Evolutionary conservation across 306 rosid species (phyloP), one percentile per base, ranked within the genome.

Genomic region (Styphnolobium japonicum): DNA sequence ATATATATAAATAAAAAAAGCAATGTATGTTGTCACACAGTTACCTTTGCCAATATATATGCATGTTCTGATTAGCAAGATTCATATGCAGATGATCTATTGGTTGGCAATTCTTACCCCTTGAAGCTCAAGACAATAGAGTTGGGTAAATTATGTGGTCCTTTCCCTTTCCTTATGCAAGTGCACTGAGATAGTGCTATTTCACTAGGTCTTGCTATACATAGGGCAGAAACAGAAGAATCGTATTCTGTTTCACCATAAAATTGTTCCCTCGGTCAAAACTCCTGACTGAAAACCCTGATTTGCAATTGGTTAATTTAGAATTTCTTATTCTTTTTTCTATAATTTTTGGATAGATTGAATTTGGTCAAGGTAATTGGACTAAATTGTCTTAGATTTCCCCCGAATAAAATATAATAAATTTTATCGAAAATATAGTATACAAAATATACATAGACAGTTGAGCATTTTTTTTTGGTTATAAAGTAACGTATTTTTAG

Each of bases 181-280:
- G 80, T 77, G 88, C 80, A 71, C 25, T 15, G 23, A 51, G 29
- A 43, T 76, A 55, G 75, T 53, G 86, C 84, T 53, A 52, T 52
- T 62, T 64, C 74, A 25, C 39, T 39, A 21, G 23, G 49, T 25
- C 64, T 55, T 31, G 27, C 10, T 40, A 5, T 34, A 31, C 23
- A 3, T 1, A 46, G 29, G 63, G 34, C 23, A 27, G 9, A 43
- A 19, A 1, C 62, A 55, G 6, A 68, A 48, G 66, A 81, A 42
- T 8, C 66, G 4, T 43, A 7, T 19, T 18, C 31, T 4, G 10
- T 10, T 27, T 69, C 77, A 58, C 40, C 5, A 1, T 21, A 68
- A 1, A 40, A 37, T 23, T 71, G 52, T 48, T 34, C 68, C 11
- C 51, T 39, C 4, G 2, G 61, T 69, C 15, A 51, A 63, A 71